Conservation (phyloP, 2,329 filamentous ascomycete species). For the Dactylella cylindrospora region DNA sequence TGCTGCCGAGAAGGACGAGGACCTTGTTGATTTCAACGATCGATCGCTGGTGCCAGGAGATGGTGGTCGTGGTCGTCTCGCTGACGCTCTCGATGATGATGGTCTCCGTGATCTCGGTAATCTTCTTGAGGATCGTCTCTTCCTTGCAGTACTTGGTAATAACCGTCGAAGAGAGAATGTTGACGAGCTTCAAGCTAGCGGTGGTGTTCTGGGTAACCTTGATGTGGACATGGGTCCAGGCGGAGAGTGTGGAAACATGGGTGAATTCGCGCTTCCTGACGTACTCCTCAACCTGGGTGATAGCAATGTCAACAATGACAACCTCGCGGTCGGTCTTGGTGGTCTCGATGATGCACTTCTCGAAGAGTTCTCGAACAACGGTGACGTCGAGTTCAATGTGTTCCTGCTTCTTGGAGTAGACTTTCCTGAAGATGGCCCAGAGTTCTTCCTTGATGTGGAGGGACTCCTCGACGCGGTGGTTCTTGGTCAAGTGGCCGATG, state of each 20-base stretch:
- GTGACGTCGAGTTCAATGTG: constrained; percentile 6
- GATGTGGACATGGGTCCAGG: constrained; percentile 19
- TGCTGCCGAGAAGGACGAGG: constrained; percentile 16
- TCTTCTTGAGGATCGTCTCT: constrained; percentile 21
- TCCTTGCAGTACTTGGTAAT: constrained; percentile 19
- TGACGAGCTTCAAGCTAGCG: constrained; percentile 16
- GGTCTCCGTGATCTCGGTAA: constrained; percentile 20
- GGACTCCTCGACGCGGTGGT: constrained; percentile 18
- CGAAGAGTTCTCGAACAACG: constrained; percentile 11
- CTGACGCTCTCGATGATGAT: constrained; percentile 22
- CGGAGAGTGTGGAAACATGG: constrained; percentile 8
- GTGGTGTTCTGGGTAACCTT: constrained; percentile 20
- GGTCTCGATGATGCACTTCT: constrained; percentile 15
- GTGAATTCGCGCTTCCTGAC: constrained; percentile 16
- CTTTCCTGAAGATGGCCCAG: constrained; percentile 13
- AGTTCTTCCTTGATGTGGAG: constrained; percentile 15
- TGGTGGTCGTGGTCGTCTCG: constrained; percentile 4
- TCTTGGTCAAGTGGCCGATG: constrained; percentile 17
- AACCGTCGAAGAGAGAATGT: constrained; percentile 12
- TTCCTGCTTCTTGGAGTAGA: constrained; percentile 2
- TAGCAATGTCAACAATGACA: constrained; percentile 13
- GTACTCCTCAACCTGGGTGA: constrained; percentile 17
- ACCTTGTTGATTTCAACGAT: constrained; percentile 20
- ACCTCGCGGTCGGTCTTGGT: constrained; percentile 9
- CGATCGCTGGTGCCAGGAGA: constrained; percentile 12